Percentiles rank a stretch among this genome's conserved stretches.
Evolutionary conservation across 1,139 yeast species (phyloP).

Genomic region (Eremothecium coryli): DNA sequence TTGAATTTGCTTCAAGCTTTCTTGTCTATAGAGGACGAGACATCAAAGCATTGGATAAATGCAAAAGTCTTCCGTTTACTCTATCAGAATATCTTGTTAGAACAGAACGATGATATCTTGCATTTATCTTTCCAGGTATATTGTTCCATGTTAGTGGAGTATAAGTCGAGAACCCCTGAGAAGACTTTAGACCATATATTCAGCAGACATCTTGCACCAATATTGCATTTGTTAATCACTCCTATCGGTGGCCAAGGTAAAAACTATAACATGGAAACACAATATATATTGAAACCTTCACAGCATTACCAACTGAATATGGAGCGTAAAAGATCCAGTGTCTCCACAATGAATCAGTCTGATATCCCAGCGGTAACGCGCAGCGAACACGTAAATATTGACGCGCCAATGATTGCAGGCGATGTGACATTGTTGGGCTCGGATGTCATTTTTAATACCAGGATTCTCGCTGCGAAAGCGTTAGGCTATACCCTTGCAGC

Average conservation of each 20-base stretch:
- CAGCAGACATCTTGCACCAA: conserved; percentile 47
- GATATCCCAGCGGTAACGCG: conserved; percentile 46
- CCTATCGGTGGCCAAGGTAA: conserved; percentile 93
- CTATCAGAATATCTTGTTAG: conserved; percentile 81
- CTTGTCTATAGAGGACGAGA: conserved; percentile 54
- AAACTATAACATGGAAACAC: conserved; percentile 74
- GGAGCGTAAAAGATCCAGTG: conserved; percentile 27
- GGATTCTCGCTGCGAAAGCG: conserved; percentile 68
- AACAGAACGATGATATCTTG: conserved; percentile 72
- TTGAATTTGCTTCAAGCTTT: conserved; percentile 74
- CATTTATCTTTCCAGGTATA: conserved; percentile 58
- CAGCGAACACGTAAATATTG: conserved; percentile 66
- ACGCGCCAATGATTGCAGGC: conserved; percentile 85
- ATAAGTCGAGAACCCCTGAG: conserved; percentile 31
- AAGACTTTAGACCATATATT: conserved; percentile 42
- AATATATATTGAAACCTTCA: conserved; percentile 69
- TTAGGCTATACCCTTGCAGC: conserved; percentile 62
- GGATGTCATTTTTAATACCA: conserved; percentile 65
- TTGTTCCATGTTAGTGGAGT: conserved; percentile 44
- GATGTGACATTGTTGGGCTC: conserved; percentile 80
- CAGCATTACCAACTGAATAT: conserved; percentile 28
- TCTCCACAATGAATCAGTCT: conserved; percentile 17
- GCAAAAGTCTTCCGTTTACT: conserved; percentile 62
- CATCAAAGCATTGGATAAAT: conserved; percentile 70
- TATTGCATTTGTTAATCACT: conserved; percentile 69